Evolutionary conservation across 2,329 filamentous ascomycete species (phyloP).

Genomic region (Aureobasidium pullulans): DNA sequence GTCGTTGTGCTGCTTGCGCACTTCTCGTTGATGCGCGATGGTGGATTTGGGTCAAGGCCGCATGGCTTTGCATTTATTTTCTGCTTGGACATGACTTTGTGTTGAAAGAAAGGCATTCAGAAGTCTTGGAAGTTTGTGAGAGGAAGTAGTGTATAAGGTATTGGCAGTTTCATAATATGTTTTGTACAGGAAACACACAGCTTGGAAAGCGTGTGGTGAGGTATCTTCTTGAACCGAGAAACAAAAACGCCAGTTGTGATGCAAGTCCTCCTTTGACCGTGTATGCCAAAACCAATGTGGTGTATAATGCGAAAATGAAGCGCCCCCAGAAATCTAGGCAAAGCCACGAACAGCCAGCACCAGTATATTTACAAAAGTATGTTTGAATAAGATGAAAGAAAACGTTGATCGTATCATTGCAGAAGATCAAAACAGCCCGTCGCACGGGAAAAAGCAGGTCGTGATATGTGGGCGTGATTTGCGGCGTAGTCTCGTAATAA

Average conservation of each 20-base stretch:
- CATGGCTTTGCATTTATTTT: background rate
- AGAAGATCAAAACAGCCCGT: background rate
- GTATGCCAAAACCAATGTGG: constrained; percentile 3
- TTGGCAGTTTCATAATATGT: background rate
- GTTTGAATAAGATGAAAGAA: background rate
- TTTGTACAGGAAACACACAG: constrained; percentile 3
- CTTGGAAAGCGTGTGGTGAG: background rate
- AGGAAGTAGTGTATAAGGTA: background rate
- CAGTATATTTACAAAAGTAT: constrained; percentile 10
- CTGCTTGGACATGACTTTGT: background rate
- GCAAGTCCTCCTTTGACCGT: constrained; percentile 1
- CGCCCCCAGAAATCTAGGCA: constrained; percentile 1
- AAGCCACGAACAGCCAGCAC: background rate
- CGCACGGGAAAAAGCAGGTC: background rate
- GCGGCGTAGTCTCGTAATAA: constrained; percentile 3
- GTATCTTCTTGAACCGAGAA: background rate
- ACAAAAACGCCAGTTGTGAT: constrained; percentile 7
- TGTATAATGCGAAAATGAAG: constrained; percentile 6
- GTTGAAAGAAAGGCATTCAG: background rate
- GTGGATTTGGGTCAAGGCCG: background rate
- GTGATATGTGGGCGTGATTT: constrained; percentile 8
- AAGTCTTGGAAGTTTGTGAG: background rate
- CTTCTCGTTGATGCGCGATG: constrained; percentile 1
- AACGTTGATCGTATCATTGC: constrained; percentile 9
- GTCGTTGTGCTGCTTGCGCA: constrained; percentile 2